A percentile compares a stretch with the other conserved stretches of the same genome.
These are phyloP conservation scores for Diplocarpon mali DNA, from an alignment of 2,329 filamentous ascomycete species.

Conservation along the genomic window DNA sequence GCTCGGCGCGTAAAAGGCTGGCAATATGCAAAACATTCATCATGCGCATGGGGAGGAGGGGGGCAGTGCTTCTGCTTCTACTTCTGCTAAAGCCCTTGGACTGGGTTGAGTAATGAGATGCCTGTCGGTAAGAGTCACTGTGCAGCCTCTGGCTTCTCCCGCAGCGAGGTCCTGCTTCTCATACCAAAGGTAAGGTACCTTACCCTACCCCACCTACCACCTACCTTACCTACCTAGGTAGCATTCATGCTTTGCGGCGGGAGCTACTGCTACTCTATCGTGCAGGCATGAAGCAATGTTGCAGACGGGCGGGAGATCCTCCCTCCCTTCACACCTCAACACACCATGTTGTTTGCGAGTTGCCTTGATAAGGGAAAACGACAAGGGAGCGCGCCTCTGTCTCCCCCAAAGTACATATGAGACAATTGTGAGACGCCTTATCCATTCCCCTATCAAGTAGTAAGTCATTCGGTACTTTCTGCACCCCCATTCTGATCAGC, in stretches of 20 bases:
- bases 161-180: constrained; percentile 1
- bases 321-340: constrained; percentile 3
- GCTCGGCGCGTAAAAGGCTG: constrained; percentile 10
- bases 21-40: constrained; percentile 13
- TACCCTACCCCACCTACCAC: too few relatives aligned
- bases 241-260: constrained; percentile 1
- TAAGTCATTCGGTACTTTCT: constrained; percentile 1
- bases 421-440: constrained; percentile 1
- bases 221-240: too few relatives aligned
- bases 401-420: not conserved
- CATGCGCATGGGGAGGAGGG: not conserved
- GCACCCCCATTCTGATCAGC: not conserved
- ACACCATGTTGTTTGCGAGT: not conserved
- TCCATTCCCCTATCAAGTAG: not conserved
- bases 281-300: not conserved
- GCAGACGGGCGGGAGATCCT: constrained; percentile 8
- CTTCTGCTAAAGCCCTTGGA: not conserved
- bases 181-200: too few relatives aligned
- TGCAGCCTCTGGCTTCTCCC: not conserved
- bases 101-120: not conserved
- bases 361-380: not conserved
- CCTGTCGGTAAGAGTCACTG: not conserved
- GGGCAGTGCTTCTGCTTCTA: not conserved
- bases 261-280: constrained; percentile 1
- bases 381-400: not conserved